These are phyloP conservation scores for Acacia pycnantha DNA, from an alignment of 331 rosid species.

Conservation along the genomic window DNA sequence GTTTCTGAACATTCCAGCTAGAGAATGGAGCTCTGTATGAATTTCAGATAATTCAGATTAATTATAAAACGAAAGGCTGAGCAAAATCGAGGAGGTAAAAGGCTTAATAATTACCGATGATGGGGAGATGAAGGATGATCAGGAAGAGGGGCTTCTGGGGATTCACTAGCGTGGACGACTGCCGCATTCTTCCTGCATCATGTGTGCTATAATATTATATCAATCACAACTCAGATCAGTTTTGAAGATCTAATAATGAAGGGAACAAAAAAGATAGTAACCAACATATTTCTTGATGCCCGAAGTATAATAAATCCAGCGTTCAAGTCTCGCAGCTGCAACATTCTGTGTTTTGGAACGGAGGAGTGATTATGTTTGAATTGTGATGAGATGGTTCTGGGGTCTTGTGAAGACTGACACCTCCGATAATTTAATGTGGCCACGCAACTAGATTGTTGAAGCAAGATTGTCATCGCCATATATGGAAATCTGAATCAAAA, in stretches of 20 bases:
- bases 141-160: constrained; percentile 16
- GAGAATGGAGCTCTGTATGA: background rate
- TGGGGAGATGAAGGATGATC: background rate
- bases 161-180: constrained; percentile 34
- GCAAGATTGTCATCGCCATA: background rate
- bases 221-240: background rate
- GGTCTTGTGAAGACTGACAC: constrained; percentile 18
- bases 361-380: constrained; percentile 6
- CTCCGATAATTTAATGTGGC: background rate
- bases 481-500: background rate
- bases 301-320: background rate
- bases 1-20: constrained; percentile 52
- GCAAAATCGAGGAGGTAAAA: background rate
- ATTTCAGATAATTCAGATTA: background rate
- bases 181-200: constrained; percentile 43
- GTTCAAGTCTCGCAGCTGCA: background rate
- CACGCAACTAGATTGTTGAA: background rate
- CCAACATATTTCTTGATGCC: constrained; percentile 18
- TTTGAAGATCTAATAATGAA: background rate
- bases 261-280: background rate
- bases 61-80: background rate
- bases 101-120: background rate
- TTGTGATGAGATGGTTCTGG: constrained; percentile 27
- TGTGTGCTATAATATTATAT: no score
- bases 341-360: background rate